Conservation (phyloP, 768 basidiomycete genomes). For the Serendipita indica region DNA sequence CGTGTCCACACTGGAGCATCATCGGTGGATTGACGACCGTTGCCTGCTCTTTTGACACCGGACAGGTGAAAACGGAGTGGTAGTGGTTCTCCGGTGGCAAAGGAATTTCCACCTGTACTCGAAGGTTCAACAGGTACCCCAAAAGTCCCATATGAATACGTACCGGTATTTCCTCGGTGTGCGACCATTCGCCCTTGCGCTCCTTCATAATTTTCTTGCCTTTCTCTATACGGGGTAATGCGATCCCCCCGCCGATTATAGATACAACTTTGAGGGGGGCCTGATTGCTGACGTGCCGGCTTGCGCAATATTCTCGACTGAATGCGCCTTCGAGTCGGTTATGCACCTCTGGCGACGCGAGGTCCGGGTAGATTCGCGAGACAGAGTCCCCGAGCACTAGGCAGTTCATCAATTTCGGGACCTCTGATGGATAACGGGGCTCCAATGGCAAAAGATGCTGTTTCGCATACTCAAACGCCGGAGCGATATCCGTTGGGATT, state of each 20-base stretch:
- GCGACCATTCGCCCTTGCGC: conserved; percentile 84
- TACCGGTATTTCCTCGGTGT: conserved; percentile 80
- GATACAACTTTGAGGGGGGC: conserved; percentile 78
- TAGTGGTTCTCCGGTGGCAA: conserved; percentile 75
- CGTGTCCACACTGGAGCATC: conserved; percentile 96
- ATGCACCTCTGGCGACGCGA: conserved; percentile 57
- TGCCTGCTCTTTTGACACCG: conserved; percentile 94
- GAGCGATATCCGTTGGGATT: conserved; percentile 37
- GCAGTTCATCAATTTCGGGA: conserved; percentile 56
- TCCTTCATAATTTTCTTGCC: conserved; percentile 88
- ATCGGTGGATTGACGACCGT: conserved; percentile 89
- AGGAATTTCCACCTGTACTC: conserved; percentile 80
- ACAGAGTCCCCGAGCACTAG: conserved; percentile 21
- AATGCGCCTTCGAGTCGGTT: conserved; percentile 70
- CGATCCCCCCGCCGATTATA: conserved; percentile 86
- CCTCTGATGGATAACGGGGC: conserved; percentile 42
- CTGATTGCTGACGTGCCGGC: conserved; percentile 76
- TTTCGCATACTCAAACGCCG: conserved; percentile 65
- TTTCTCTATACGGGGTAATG: conserved; percentile 84
- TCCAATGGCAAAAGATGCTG: conserved; percentile 49
- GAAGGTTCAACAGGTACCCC: conserved; percentile 13
- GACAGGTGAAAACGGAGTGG: conserved; percentile 94
- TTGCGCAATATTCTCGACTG: conserved; percentile 77
- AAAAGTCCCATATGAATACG: conserved; percentile 15
- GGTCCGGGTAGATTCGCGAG: conserved; percentile 38